Base-by-base conservation (phyloP, 306 rosid genomes). In the Vigna radiata region DNA sequence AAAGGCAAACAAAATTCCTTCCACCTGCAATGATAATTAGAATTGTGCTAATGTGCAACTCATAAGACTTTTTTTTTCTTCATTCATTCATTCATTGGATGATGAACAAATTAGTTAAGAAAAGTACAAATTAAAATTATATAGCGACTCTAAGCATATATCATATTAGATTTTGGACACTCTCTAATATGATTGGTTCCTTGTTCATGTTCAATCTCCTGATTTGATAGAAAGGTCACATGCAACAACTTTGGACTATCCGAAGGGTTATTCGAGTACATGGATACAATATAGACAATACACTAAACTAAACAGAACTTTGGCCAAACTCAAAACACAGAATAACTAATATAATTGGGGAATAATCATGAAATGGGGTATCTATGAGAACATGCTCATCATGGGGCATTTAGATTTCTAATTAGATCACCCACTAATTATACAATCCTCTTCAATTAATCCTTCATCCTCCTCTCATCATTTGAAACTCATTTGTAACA, bases 361-460 rank as follows among this genome's bases (percentile, higher is more conserved):
- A 80, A 37, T 64, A 87, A 87, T 87, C 87, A 87, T 87, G 83
- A 73, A 87, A 77, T 81, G 83, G 77, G 85, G 85, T 73, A 85
- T 82, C 90, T 77, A 77, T 16, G 83, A 87, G 88, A 87, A 87
- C 87, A 82, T 87, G 90, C 88, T 79, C 71, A 82, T 82, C 87
- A 73, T 87, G 88, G 85, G 50, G 72, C 83, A 72, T 84, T 68
- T 43, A 62, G 64, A 76, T 82, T 74, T 79, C 82, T 74, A 82
- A 87, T 87, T 83, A 87, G 85, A 69, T 84, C 85, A 79, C 85
- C 87, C 90, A 86, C 85, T 52, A 61, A 41, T 70, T 39, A 77
- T 81, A 77, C 79, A 53, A 21, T 75, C 70, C 9, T 39, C 66
- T 39, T 64, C 49, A 37, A 37, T 43, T 43, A 43, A 43, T 37